A percentile compares a stretch with the other conserved stretches of the same genome.
Conservation (phyloP, 2,329 filamentous ascomycete species). For the Byssothecium circinans region DNA sequence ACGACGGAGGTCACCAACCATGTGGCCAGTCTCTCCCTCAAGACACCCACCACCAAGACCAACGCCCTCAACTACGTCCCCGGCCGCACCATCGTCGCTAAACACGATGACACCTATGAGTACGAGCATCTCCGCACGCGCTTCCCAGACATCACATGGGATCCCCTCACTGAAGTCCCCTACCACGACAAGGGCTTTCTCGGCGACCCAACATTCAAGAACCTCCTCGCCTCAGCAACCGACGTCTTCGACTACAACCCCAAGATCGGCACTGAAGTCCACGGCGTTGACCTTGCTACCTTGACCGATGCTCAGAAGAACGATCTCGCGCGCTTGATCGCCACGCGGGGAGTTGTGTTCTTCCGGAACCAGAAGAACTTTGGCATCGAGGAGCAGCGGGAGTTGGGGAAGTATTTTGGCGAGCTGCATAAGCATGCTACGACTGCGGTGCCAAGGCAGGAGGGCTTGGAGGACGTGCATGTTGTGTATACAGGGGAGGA, state of each 20-base stretch:
- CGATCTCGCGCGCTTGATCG: slow-evolving; percentile 57
- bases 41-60: slow-evolving; percentile 9
- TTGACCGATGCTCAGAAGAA: slow-evolving; percentile 57
- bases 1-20: slow-evolving; percentile 17
- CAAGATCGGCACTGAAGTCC: slow-evolving; percentile 58
- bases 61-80: slow-evolving; percentile 49
- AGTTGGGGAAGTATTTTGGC: slow-evolving; percentile 57
- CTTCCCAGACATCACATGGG: slow-evolving; percentile 59
- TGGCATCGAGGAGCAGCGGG: slow-evolving; percentile 56
- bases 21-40: slow-evolving; percentile 12
- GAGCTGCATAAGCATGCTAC: slow-evolving; percentile 59
- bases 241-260: slow-evolving; percentile 60
- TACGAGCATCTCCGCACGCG: slow-evolving; percentile 56
- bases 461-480: slow-evolving; percentile 59
- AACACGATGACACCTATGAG: slow-evolving; percentile 52
- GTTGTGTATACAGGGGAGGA: slow-evolving; percentile 59
- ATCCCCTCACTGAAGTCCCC: slow-evolving; percentile 50
- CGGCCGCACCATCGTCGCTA: slow-evolving; percentile 50
- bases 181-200: slow-evolving; percentile 58
- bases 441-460: slow-evolving; percentile 52
- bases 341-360: slow-evolving; percentile 60
- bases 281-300: slow-evolving; percentile 54
- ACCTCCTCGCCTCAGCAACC: slow-evolving; percentile 55
- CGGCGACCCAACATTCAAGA: slow-evolving; percentile 57
- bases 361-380: slow-evolving; percentile 60